phyloP scores from a whole-genome alignment of 768 basidiomycete species.

The Infundibulicybe gibba region DNA sequence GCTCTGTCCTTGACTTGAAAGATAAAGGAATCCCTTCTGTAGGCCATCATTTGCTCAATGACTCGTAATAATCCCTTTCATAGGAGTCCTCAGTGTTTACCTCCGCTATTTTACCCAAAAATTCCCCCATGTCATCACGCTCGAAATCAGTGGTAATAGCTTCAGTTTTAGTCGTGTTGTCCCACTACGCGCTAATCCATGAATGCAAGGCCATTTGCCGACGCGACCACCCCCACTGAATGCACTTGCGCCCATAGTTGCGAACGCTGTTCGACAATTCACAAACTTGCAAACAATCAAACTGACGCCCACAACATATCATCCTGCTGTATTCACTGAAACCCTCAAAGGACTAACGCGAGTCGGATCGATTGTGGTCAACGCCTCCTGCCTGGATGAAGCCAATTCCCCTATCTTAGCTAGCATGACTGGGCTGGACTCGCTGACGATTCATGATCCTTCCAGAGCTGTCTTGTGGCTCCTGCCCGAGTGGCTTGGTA shows the following conservation, averaged over 20 bases:
- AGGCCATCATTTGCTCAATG: constrained; percentile 6
- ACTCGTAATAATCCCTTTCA: constrained; percentile 1
- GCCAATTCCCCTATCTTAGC: constrained; percentile 22
- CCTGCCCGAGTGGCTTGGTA: constrained; percentile 41
- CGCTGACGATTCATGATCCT: constrained; percentile 30
- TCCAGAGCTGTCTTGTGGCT: constrained; percentile 36
- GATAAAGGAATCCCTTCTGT: constrained; percentile 29
- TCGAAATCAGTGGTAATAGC: constrained; percentile 43
- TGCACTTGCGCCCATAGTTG: constrained; percentile 20
- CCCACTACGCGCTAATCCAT: not conserved
- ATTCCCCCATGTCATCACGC: constrained; percentile 36
- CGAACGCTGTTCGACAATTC: constrained; percentile 25
- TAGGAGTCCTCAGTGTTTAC: constrained; percentile 32
- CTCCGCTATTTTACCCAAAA: constrained; percentile 34
- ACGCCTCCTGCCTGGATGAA: constrained; percentile 30
- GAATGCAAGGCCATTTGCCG: constrained; percentile 15
- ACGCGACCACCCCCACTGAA: constrained; percentile 26
- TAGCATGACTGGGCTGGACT: constrained; percentile 22
- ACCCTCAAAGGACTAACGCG: constrained; percentile 18
- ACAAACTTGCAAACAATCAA: constrained; percentile 26
- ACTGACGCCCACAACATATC: constrained; percentile 29
- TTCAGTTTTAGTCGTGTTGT: too few species aligned
- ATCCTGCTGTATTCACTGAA: constrained; percentile 27
- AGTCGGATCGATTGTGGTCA: constrained; percentile 28
- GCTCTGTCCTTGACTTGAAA: constrained; percentile 28